These are phyloP conservation scores for Rubroboletus satanas DNA, from an alignment of 768 basidiomycete species.

Conservation along the genomic window DNA sequence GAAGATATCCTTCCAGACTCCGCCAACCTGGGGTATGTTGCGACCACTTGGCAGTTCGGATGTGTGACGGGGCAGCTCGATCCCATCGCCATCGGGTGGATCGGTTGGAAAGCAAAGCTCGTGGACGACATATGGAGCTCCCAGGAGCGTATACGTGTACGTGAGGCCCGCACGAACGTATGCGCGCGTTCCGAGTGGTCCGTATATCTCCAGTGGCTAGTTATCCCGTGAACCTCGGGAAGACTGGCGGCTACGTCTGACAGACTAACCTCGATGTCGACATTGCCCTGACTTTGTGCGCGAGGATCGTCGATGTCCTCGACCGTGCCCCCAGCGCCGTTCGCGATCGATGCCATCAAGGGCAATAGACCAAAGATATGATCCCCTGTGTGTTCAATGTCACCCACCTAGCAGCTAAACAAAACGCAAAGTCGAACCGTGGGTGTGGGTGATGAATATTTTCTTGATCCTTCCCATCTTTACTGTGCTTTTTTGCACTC, in stretches of 20 bases:
- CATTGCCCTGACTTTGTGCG: conserved; percentile 15
- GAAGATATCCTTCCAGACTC: conserved; percentile 66
- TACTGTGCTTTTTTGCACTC: conserved; percentile 65
- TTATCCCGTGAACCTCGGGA: conserved; percentile 8
- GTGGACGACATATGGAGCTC: conserved; percentile 72
- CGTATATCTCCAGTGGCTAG: conserved; percentile 79
- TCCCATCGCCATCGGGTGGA: conserved; percentile 47
- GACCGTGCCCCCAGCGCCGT: conserved; percentile 67
- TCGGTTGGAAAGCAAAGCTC: conserved; percentile 70
- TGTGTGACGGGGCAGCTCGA: conserved; percentile 42
- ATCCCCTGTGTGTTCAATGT: conserved; percentile 50
- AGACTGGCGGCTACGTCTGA: not conserved
- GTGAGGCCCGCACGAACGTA: conserved; percentile 67
- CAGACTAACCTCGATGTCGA: conserved; percentile 17
- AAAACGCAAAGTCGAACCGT: conserved; percentile 46
- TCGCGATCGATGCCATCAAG: conserved; percentile 62
- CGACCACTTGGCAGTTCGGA: conserved; percentile 58
- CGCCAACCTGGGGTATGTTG: conserved; percentile 57
- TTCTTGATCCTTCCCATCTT: conserved; percentile 78
- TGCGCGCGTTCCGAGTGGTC: conserved; percentile 77
- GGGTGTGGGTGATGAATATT: conserved; percentile 86
- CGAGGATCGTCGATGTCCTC: conserved; percentile 62
- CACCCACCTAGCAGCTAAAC: not conserved
- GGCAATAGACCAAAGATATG: conserved; percentile 77
- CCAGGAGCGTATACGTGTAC: conserved; percentile 67